Evolutionary conservation across 495 filamentous ascomycete species (phyloP).

Genomic region (Penicillium silybi): DNA sequence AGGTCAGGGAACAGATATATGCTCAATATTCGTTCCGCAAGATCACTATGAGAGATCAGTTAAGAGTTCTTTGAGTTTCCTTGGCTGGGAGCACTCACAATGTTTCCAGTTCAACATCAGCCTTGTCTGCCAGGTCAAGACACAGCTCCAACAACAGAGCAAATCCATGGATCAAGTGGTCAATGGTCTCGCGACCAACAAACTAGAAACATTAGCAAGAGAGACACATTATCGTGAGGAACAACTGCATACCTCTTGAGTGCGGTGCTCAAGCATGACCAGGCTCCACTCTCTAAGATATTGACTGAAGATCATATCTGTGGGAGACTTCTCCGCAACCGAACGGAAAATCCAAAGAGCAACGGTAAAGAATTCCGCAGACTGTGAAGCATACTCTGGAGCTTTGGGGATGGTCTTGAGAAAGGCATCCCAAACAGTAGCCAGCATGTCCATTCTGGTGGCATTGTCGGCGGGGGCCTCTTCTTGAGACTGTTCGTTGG

Average conservation of each 20-base stretch:
- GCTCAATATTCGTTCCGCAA: conserved; percentile 59
- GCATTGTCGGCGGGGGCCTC: conserved; percentile 19
- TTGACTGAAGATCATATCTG: conserved; percentile 46
- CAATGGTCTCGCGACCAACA: conserved; percentile 48
- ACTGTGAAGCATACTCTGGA: conserved; percentile 38
- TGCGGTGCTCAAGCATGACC: conserved; percentile 52
- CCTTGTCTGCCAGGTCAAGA: conserved; percentile 44
- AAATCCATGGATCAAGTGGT: conserved; percentile 47
- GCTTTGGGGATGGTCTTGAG: conserved; percentile 46
- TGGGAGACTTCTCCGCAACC: conserved; percentile 48
- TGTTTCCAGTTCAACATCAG: conserved; percentile 42
- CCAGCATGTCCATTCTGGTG: conserved; percentile 37
- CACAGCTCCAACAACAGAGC: conserved; percentile 45
- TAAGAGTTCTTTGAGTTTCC: not conserved
- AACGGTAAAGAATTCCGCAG: conserved; percentile 55
- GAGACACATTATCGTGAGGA: too few relatives aligned
- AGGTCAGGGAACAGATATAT: conserved; percentile 68
- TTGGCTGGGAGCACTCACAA: conserved; percentile 22
- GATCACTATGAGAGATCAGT: conserved; percentile 25
- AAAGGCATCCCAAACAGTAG: conserved; percentile 50
- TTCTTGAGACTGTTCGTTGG: not conserved
- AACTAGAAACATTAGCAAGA: conserved; percentile 29
- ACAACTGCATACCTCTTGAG: conserved; percentile 39
- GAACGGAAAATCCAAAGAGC: conserved; percentile 50
- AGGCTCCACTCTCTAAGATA: conserved; percentile 51